Evolutionary conservation across 1,284 basidiomycete genomes (phyloP), one percentile per base, ranked within the genome.

Genomic region (Porodaedalea pini): DNA sequence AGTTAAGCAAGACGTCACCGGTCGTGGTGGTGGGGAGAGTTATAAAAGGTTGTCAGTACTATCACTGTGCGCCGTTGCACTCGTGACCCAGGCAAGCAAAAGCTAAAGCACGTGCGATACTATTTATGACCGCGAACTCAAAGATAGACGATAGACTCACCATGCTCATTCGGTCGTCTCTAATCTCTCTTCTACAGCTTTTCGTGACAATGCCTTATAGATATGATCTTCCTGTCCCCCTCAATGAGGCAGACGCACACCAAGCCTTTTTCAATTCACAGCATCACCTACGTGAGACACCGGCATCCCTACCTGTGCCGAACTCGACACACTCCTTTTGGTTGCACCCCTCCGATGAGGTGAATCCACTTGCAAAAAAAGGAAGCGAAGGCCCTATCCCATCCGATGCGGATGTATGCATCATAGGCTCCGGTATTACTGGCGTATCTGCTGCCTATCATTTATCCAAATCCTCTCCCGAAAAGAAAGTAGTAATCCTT

Each of bases 371-470:
- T 0, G 84, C 82, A 0, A 73, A 70, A 3, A 76, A 81, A 59
- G 89, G 89, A 0, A 88, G 86, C 64, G 68, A 73, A 2, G 86
- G 85, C 0, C 61, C 71, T 0, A 69, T 90, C 19, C 79, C 80
- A 0, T 50, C 67, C 0, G 78, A 83, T 52, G 82, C 83, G 2
- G 88, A 92, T 64, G 71, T 90, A 11, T 88, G 84, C 61, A 83
- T 92, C 61, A 83, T 92, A 43, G 89, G 90, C 1, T 82, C 85
- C 31, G 89, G 90, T 0, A 85, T 92, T 25, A 88, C 88, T 0
- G 90, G 90, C 6, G 77, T 88, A 6, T 82, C 83, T 21, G 76
- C 81, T 1, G 86, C 86, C 10, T 88, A 86, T 66, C 85, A 90
- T 66, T 70, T 91, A 19, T 76, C 82, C 2, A 73, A 78, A 56